Percentiles rank a stretch among this genome's conserved stretches.
Conservation (phyloP, 1,284 basidiomycete genomes). For the Golubevia pallescens region DNA sequence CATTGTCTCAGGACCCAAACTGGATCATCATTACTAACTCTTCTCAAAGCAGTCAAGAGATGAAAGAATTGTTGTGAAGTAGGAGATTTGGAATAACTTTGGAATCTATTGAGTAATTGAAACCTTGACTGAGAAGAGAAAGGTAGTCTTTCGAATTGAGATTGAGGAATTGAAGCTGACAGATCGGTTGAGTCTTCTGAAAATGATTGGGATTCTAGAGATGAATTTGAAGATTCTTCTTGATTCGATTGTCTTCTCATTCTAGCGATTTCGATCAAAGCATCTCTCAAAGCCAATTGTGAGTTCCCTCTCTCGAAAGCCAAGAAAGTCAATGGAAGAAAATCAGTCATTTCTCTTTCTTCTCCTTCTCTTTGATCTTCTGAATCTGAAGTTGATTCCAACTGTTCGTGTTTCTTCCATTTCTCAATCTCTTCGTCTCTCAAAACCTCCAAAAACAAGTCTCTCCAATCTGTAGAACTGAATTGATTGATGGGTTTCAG, state of each 20-base stretch:
- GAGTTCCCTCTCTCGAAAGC: not conserved
- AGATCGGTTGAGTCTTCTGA: too few species aligned
- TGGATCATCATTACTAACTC: not conserved
- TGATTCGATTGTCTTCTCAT: not conserved
- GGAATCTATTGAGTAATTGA: not conserved
- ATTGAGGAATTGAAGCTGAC: too few species aligned
- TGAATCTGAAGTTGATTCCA: not conserved
- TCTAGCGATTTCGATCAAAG: not conserved
- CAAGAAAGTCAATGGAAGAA: not conserved
- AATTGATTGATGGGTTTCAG: not conserved
- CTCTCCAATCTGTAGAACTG: not conserved
- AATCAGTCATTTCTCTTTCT: not conserved
- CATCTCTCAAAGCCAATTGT: not conserved
- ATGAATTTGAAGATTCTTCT: too few species aligned
- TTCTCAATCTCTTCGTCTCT: not conserved
- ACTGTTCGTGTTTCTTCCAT: not conserved
- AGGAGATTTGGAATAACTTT: not conserved
- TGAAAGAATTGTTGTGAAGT: not conserved
- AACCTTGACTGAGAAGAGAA: too few species aligned
- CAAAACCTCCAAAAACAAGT: not conserved
- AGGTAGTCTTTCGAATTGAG: too few species aligned
- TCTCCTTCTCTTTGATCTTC: not conserved
- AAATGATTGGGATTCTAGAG: too few species aligned
- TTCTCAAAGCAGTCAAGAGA: not conserved
- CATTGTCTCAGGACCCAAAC: not conserved